Evolutionary conservation across 192 early-diverging fungal genomes (phyloP), one percentile per base, ranked within the genome.

Genomic region (Podila epicladia): DNA sequence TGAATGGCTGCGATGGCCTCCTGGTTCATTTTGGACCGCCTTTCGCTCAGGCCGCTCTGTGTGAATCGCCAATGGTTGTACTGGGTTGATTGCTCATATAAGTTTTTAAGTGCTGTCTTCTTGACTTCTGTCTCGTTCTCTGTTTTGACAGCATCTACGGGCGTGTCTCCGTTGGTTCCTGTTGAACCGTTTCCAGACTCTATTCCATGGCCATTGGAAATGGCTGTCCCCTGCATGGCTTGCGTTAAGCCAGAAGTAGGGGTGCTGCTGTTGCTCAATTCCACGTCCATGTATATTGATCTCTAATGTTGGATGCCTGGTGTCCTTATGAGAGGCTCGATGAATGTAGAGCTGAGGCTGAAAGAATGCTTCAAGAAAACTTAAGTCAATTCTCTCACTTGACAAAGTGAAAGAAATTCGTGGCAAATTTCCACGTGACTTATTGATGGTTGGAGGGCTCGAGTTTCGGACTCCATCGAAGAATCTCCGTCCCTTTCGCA

Each of bases 11-110:
- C 79, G 8, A 89, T 72, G 29, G 87, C 88, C 58, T 78, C 83
- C 62, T 71, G 70, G 65, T 92, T 91, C 64, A 87, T 87, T 28
- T 84, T 85, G 38, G 71, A 78, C 24, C 93, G 89, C 45, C 91
- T 85, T 28, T 89, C 84, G 38, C 85, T 82, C 45, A 94, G 66
- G 0, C 86, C 78, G 26, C 49, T 58, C 49, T 87, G 85, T 38
- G 87, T 89, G 45, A 91, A 93, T 32, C 90, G 82, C 93, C 93
- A 94, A 67, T 94, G 87, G 41, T 85, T 88, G 73, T 85, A 94
- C 65, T 94, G 93, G 32, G 93, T 91, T 11, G 90, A 86, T 69
- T 94, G 89, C 65, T 93, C 87, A 64, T 86, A 94, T 1, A 94
- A 70, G 69, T 82, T 74, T 35, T 82, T 85, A 55, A 80, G 20